Base-by-base conservation (phyloP, 495 filamentous ascomycete genomes). In the Chaetomium tenue region DNA sequence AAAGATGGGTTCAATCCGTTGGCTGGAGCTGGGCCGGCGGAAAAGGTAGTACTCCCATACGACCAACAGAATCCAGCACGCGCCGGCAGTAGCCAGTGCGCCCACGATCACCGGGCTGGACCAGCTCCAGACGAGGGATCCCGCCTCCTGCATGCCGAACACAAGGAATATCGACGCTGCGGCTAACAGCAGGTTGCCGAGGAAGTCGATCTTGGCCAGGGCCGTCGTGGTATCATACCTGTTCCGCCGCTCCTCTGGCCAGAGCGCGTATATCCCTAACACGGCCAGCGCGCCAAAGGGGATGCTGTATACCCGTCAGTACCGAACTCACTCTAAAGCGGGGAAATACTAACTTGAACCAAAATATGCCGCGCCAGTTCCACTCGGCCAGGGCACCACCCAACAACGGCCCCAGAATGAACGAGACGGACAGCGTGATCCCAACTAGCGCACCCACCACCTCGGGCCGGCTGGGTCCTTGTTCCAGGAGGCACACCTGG, bases 351-450 rank as follows among this genome's bases (percentile, higher is more conserved):
- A 48, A 79, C 79, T 91, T 91, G 76, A 91, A 86, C 85, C 85
- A 91, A 71, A 89, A 91, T 37, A 82, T 83, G 80, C 87, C 89
- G 39, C 86, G 71, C 90, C 89, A 92, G 5, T 78, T 78, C 16
- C 86, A 78, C 52, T 87, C 77, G 0, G 89, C 82, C 56, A 93
- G 87, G 2, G 81, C 79, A 22, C 89, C 89, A 15, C 89, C 89
- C 2, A 91, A 75, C 3, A 92, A 69, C 2, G 89, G 90, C 0
- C 90, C 90, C 7, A 87, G 69, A 3, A 81, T 73, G 60, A 78
- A 81, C 3, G 79, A 80, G 3, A 79, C 69, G 15, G 78, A 78
- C 15, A 82, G 68, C 0, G 79, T 81, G 44, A 77, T 61, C 30
- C 79, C 80, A 0, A 82, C 67, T 63, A 82, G 48, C 0, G 74